Percentiles rank a stretch among this genome's conserved stretches.
Evolutionary conservation across 805 yeast species (phyloP).

Genomic region (Sugiyamaella mastotermitis): DNA sequence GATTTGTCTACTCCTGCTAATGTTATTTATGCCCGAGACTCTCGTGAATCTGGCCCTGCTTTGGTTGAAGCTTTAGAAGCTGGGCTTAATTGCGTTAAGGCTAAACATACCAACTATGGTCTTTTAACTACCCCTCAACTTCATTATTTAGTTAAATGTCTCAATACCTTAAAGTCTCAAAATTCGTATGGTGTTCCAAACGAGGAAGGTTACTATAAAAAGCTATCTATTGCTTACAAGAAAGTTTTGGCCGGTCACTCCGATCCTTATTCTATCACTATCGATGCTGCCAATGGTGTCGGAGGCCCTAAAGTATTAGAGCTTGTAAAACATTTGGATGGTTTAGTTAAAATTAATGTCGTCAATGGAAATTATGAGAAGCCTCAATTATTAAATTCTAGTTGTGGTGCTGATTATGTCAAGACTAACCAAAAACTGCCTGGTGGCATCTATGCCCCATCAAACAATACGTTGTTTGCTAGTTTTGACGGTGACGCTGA

Average conservation of each 20-base stretch:
- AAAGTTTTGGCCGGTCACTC: conserved; percentile 30
- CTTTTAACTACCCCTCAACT: conserved; percentile 89
- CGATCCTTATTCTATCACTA: conserved; percentile 42
- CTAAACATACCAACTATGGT: conserved; percentile 46
- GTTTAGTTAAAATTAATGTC: conserved; percentile 36
- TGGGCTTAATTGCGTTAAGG: conserved; percentile 45
- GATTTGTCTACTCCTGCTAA: conserved; percentile 38
- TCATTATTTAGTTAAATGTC: conserved; percentile 74
- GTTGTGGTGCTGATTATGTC: conserved; percentile 95
- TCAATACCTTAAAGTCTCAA: conserved; percentile 47
- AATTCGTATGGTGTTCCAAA: conserved; percentile 52
- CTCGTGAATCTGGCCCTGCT: conserved; percentile 76
- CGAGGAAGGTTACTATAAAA: conserved; percentile 64
- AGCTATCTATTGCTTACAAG: conserved; percentile 50
- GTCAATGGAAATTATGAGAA: conserved; percentile 48
- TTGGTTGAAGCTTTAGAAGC: conserved; percentile 54
- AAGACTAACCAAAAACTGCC: conserved; percentile 85
- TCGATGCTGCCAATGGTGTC: conserved; percentile 96
- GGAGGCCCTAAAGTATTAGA: conserved; percentile 71
- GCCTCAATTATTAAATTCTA: conserved; percentile 59
- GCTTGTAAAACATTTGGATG: conserved; percentile 39
- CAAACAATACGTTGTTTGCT: conserved; percentile 48
- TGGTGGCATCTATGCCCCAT: conserved; percentile 44
- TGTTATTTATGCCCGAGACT: conserved; percentile 76
- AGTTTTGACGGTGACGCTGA: conserved; percentile 98